Conservation (phyloP, 805 yeast species). For the Kodamaea lidongshanica region DNA sequence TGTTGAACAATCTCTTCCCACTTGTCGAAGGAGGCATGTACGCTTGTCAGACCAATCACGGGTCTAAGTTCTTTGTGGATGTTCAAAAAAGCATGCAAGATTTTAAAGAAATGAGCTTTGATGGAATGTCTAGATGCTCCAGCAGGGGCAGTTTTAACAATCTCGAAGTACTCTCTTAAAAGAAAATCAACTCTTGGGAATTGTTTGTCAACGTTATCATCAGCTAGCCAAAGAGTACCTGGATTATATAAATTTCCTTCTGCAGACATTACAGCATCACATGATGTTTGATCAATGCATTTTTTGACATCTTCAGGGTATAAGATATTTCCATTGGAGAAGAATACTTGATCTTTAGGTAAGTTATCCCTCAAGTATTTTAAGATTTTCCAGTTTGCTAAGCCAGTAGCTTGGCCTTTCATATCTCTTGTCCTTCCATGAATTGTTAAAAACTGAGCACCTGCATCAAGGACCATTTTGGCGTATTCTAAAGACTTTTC, state of each 20-base stretch:
- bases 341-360: constrained; percentile 74
- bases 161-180: constrained; percentile 81
- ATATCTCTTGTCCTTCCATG: constrained; percentile 96
- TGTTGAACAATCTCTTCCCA: constrained; percentile 50
- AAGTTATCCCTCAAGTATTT: constrained; percentile 71
- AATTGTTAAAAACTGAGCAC: constrained; percentile 91
- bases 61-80: constrained; percentile 74
- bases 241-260: constrained; percentile 95
- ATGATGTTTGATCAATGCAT: constrained; percentile 55
- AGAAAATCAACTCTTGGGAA: constrained; percentile 83
- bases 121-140: constrained; percentile 75
- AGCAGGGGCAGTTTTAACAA: constrained; percentile 56
- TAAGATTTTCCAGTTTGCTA: constrained; percentile 88
- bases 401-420: constrained; percentile 95
- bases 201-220: constrained; percentile 50
- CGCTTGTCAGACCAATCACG: constrained; percentile 51
- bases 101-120: constrained; percentile 89
- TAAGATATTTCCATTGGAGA: constrained; percentile 91
- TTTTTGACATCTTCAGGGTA: constrained; percentile 79
- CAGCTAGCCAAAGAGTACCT: constrained; percentile 66
- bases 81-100: constrained; percentile 73
- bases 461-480: constrained; percentile 79
- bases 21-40: constrained; percentile 29
- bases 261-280: constrained; percentile 96
- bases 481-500: constrained; percentile 84